A percentile compares a stretch with the other conserved stretches of the same genome.
Evolutionary conservation across 2,329 filamentous ascomycete genomes (phyloP).

Genomic region (Fonsecaea pugnacius): DNA sequence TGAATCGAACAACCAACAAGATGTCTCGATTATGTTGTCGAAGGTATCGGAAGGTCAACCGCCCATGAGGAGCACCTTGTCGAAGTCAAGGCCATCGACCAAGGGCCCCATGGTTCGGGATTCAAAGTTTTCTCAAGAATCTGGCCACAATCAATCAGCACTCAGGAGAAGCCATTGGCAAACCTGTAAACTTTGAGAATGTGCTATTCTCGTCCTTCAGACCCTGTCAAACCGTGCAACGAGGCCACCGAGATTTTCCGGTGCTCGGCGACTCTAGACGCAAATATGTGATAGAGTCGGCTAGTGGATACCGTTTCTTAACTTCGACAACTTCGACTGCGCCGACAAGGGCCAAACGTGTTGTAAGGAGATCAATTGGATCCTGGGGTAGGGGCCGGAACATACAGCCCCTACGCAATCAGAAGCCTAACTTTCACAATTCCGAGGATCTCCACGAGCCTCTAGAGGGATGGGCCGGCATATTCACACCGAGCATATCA

Average conservation of each 20-base stretch:
- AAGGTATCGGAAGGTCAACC: not conserved
- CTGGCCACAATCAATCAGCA: not conserved
- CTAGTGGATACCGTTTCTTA: not conserved
- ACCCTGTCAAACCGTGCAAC: not conserved
- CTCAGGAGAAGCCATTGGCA: not conserved
- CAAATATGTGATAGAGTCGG: not conserved
- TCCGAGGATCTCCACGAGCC: not conserved
- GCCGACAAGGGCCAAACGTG: not conserved
- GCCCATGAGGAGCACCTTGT: not conserved
- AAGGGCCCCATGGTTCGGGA: not conserved
- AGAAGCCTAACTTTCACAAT: not conserved
- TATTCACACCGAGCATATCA: not conserved
- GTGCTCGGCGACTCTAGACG: not conserved
- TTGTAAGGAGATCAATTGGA: not conserved
- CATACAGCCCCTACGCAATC: not conserved
- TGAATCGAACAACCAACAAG: not conserved
- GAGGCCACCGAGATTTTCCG: not conserved
- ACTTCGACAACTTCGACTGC: not conserved
- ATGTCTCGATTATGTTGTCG: not conserved
- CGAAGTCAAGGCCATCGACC: not conserved
- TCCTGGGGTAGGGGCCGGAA: not conserved
- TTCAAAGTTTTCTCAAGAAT: not conserved
- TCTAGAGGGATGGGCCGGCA: not conserved
- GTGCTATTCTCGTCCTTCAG: conserved; percentile 2
- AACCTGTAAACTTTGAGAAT: not conserved